Conservation (phyloP, 2,329 filamentous ascomycete species). For the Sporothrix brasiliensis region DNA sequence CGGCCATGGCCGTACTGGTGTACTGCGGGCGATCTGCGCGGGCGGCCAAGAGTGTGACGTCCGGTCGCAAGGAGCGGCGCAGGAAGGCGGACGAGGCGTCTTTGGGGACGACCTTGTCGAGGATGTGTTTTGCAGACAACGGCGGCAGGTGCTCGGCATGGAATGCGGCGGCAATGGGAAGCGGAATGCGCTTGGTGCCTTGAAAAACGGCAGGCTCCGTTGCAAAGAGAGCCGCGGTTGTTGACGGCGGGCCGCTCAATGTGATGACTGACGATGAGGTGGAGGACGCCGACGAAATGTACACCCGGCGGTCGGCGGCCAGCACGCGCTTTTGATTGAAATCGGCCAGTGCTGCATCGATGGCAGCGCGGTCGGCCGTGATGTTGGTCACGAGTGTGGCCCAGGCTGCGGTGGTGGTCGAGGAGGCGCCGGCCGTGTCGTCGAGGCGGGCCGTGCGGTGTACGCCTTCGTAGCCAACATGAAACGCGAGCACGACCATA, state of each 20-base stretch:
- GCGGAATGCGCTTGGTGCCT: neutral
- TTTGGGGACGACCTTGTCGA: too few relatives aligned
- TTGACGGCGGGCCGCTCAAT: constrained; percentile 6
- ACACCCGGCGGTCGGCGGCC: neutral
- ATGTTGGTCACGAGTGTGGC: constrained; percentile 17
- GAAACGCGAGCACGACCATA: constrained; percentile 67
- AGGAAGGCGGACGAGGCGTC: neutral
- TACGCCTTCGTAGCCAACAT: constrained; percentile 5
- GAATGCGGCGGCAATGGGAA: constrained; percentile 1
- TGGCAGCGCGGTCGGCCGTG: neutral
- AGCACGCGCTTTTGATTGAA: neutral
- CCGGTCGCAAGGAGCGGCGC: neutral
- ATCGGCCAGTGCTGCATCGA: neutral
- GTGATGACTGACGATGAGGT: neutral
- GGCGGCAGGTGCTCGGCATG: neutral
- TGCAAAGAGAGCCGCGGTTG: neutral
- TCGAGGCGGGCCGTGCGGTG: neutral
- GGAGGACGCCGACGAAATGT: neutral
- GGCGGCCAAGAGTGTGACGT: neutral
- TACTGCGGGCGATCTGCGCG: neutral
- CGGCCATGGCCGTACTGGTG: neutral
- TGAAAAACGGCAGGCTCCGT: neutral
- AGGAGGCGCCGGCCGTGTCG: neutral
- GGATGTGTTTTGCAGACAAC: neutral
- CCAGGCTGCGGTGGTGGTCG: neutral